Base-by-base conservation (phyloP, 176 grass and related monocot species). In the Hordeum marinum region DNA sequence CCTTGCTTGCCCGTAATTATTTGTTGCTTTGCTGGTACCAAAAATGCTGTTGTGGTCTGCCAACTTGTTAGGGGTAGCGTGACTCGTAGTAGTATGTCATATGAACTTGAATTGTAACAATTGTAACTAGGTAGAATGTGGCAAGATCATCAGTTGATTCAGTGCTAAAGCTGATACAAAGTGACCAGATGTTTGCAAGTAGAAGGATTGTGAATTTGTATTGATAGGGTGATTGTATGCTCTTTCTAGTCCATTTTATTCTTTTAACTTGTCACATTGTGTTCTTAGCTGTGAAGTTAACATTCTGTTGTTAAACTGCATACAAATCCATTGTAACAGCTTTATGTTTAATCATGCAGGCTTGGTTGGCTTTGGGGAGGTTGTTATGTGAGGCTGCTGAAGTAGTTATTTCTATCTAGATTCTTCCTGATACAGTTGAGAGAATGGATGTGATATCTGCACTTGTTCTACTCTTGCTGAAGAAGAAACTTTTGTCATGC, bases 401-500 rank as follows among this genome's bases (percentile, higher is more conserved):
- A 76, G 69, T 80, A 80, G 20, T 43, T 59, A 78, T 62, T 80
- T n/a, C 46, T 68, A 60, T 65, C 68, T 84, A 80, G 76, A 80
- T 85, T 37, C 62, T 72, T 80, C 20, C 59, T 39, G 50, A 46
- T 68, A 62, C 76, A 80, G 59, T 57, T 36, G 35, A 68, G 81
- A 29, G 36, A 52, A 78, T 71, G 31, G 12, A 82, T 18, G 29
- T 81, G 34, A 17, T 31, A 10, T 31, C 69, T 9, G 57, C 85
- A 76, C 61, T 59, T 57, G 41, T 79, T 74, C 34, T 74, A 54
- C 59, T 66, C 34, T 43, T 76, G 70, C 25, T 68, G 32, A 87
- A 64, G 73, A 68, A 65, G 73, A 79, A 80, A 79, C 81, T 65
- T 80, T 80, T 83, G 79, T 73, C 66, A 74, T 89, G 68, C 87